phyloP scores from a whole-genome alignment of 805 yeast species.

The Spathaspora passalidarum region DNA sequence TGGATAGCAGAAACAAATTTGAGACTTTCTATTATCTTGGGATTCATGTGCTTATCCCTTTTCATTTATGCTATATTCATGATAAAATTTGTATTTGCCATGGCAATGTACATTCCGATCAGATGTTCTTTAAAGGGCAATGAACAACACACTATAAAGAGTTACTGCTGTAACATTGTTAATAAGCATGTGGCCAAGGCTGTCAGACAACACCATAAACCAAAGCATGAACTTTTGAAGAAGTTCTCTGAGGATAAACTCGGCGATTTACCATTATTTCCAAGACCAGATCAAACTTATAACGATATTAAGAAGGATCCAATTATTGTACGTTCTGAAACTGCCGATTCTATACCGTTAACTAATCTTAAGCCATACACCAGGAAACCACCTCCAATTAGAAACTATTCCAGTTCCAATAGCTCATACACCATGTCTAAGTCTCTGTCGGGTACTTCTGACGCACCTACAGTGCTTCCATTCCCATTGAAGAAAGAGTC shows the following conservation, averaged over 20 bases:
- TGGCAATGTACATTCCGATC: constrained; percentile 51
- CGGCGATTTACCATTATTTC: constrained; percentile 20
- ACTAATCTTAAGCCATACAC: not conserved
- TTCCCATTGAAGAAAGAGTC: not conserved
- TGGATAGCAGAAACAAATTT: constrained; percentile 58
- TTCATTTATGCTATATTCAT: constrained; percentile 71
- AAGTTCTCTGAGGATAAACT: constrained; percentile 24
- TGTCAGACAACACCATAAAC: constrained; percentile 41
- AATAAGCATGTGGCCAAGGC: constrained; percentile 54
- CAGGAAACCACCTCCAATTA: not conserved
- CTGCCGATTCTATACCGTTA: not conserved
- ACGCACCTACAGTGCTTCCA: not conserved
- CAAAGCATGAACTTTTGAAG: constrained; percentile 8
- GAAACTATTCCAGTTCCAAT: not conserved
- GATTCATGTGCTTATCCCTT: constrained; percentile 75
- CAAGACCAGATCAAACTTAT: not conserved
- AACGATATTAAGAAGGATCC: not conserved
- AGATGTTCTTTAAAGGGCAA: constrained; percentile 25
- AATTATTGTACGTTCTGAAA: not conserved
- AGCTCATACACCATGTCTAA: not conserved
- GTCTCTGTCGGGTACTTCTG: not conserved
- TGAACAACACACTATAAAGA: constrained; percentile 46
- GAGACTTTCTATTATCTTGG: constrained; percentile 66
- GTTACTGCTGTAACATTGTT: constrained; percentile 59
- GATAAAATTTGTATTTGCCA: constrained; percentile 51